A percentile compares a stretch with the other conserved stretches of the same genome.
These are phyloP conservation scores for Termitomyces sp. DNA, from an alignment of 768 basidiomycete genomes.

Conservation along the genomic window DNA sequence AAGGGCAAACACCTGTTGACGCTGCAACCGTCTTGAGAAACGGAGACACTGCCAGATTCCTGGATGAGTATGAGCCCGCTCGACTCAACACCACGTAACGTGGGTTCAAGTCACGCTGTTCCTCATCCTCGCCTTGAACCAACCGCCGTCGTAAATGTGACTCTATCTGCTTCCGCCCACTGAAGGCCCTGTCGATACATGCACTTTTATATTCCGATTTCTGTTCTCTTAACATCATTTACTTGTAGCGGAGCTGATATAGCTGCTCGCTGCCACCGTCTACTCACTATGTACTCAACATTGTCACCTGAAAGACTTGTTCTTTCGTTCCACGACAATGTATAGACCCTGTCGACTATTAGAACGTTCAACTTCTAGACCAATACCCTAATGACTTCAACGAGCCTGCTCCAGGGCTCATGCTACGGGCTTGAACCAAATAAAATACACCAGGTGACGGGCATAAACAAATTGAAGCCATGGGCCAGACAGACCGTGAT, in stretches of 20 bases:
- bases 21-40: not conserved
- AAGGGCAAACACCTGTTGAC: not conserved
- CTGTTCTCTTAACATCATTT: not conserved
- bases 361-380: too few relatives aligned
- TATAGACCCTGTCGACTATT: too few relatives aligned
- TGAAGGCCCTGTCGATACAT: not conserved
- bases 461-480: too few relatives aligned
- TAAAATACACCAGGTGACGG: too few relatives aligned
- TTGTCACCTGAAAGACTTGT: not conserved
- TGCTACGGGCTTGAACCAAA: too few relatives aligned
- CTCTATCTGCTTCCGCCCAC: not conserved
- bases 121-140: too few relatives aligned
- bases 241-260: not conserved
- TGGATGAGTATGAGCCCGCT: not conserved
- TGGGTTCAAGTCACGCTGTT: not conserved
- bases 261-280: not conserved
- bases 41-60: not conserved
- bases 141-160: too few relatives aligned
- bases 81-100: not conserved
- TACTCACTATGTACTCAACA: not conserved
- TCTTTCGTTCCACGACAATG: too few relatives aligned
- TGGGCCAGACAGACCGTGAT: too few relatives aligned
- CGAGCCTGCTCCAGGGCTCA: too few relatives aligned
- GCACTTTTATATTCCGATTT: not conserved
- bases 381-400: too few relatives aligned